Percentiles rank a stretch among this genome's conserved stretches.
These are phyloP conservation scores for Aspergillus bombycis DNA, from an alignment of 2,329 filamentous ascomycete genomes.

Conservation along the genomic window DNA sequence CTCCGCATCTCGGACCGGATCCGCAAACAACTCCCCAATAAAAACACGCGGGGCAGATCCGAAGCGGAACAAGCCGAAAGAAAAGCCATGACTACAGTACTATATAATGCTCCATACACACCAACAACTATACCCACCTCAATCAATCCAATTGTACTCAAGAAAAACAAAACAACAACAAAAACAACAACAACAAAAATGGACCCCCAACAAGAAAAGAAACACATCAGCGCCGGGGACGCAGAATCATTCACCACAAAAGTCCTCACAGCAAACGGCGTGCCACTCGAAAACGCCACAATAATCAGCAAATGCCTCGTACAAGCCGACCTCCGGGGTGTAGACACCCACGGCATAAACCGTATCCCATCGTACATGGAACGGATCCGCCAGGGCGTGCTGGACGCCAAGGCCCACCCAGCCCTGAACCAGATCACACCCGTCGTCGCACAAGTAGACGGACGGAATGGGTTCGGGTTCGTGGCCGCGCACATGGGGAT, in stretches of 20 bases:
- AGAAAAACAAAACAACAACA: not conserved
- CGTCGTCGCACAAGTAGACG: constrained; percentile 69
- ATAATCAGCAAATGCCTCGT: constrained; percentile 71
- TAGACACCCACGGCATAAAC: constrained; percentile 79
- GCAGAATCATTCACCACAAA: constrained; percentile 30
- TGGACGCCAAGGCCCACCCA: constrained; percentile 64
- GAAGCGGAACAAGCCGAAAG: not conserved
- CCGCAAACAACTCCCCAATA: not conserved
- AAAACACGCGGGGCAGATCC: not conserved
- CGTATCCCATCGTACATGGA: constrained; percentile 77
- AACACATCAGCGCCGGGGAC: constrained; percentile 11
- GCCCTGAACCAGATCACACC: constrained; percentile 66
- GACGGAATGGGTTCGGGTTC: constrained; percentile 75
- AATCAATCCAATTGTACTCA: not conserved
- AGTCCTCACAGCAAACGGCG: constrained; percentile 52
- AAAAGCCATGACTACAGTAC: not conserved
- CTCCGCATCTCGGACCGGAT: not conserved
- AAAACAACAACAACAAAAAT: not conserved
- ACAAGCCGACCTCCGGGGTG: constrained; percentile 74
- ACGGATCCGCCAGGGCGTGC: constrained; percentile 69
- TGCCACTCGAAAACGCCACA: constrained; percentile 60
- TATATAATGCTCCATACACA: not conserved
- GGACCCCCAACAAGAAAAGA: constrained; percentile 10
- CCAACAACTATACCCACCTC: not conserved
- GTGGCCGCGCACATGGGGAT: constrained; percentile 70